Conservation (phyloP, 176 grass and related monocot genomes). For the Triticum dicoccoides region DNA sequence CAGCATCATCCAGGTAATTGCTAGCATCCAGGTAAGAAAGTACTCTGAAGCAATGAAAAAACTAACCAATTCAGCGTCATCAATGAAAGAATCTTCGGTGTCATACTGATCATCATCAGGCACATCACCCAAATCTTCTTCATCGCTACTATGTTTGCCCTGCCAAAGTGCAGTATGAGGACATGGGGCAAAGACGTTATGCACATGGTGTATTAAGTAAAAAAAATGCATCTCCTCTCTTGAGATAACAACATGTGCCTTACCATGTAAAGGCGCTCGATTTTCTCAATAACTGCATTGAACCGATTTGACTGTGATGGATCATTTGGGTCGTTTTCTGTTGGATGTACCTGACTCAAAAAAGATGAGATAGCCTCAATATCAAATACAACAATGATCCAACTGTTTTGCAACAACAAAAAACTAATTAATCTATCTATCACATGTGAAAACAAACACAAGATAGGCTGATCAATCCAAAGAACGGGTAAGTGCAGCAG, state of each 20-base stretch:
- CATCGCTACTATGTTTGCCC: constrained; percentile 75
- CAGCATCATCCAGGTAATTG: not conserved
- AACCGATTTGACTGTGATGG: constrained; percentile 56
- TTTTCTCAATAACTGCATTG: constrained; percentile 85
- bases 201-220: not conserved
- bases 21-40: constrained; percentile 5
- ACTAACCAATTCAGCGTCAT: constrained; percentile 73
- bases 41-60: constrained; percentile 1
- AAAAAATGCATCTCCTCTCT: not conserved
- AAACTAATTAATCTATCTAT: not conserved
- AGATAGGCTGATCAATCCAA: constrained; percentile 9
- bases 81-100: constrained; percentile 86
- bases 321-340: constrained; percentile 60
- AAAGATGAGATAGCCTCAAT: not conserved
- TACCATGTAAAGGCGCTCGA: constrained; percentile 82
- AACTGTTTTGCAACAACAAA: not conserved
- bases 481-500: not conserved
- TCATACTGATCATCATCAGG: constrained; percentile 87
- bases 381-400: not conserved
- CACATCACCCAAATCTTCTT: constrained; percentile 61
- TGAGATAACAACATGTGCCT: constrained; percentile 5
- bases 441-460: not conserved
- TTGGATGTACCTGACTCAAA: constrained; percentile 43
- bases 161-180: constrained; percentile 11
- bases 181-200: not conserved